Conservation (phyloP, 2,329 filamentous ascomycete species). For the Penicillium corylophilum region DNA sequence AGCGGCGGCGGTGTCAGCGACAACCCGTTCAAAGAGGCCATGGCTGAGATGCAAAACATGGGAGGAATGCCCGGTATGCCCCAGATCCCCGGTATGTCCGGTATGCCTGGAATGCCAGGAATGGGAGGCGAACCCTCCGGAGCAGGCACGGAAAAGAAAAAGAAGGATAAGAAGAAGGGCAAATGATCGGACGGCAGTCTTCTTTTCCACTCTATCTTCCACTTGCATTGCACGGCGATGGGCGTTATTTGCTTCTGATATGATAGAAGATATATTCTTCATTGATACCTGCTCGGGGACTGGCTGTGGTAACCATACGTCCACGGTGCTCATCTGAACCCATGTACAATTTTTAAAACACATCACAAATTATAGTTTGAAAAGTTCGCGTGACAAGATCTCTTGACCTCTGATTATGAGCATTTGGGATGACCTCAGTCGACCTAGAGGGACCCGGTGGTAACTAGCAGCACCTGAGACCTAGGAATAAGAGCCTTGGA, state of each 20-base stretch:
- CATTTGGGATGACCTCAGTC: neutral
- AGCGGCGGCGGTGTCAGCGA: conserved; percentile 92
- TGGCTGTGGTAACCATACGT: neutral
- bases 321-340: neutral
- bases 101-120: conserved; percentile 46
- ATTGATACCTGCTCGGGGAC: conserved; percentile 4
- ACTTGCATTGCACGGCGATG: conserved; percentile 41
- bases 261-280: conserved; percentile 6
- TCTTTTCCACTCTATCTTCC: conserved; percentile 22
- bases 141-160: conserved; percentile 39
- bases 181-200: conserved; percentile 32
- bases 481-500: too few relatives aligned
- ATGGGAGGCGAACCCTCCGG: conserved; percentile 45
- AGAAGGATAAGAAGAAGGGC: conserved; percentile 53
- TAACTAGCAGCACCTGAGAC: too few relatives aligned
- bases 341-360: neutral
- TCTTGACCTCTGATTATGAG: neutral
- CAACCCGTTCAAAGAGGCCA: conserved; percentile 94
- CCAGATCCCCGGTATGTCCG: conserved; percentile 48
- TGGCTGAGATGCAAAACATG: conserved; percentile 77
- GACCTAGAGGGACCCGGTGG: too few relatives aligned
- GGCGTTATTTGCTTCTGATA: conserved; percentile 29
- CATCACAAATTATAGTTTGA: neutral
- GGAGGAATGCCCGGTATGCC: conserved; percentile 45
- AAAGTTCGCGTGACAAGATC: neutral